Percentiles rank a stretch among this genome's conserved stretches.
Evolutionary conservation across 306 rosid species (phyloP).

Genomic region (Cajanus cajan): DNA sequence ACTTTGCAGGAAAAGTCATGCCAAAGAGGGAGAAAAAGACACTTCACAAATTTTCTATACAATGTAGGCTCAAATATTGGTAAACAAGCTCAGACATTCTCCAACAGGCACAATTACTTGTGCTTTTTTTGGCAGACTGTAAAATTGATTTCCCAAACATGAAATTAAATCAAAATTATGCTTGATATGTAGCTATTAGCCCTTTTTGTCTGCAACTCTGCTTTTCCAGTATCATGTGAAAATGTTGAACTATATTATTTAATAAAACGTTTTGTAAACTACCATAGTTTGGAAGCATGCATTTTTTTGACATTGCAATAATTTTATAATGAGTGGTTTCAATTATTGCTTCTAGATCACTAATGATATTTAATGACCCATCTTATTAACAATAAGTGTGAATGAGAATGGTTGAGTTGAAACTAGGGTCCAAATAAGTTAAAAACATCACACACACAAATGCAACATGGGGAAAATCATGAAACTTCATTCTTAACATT

Average conservation of each 20-base stretch:
- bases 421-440: not conserved
- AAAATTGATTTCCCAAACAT: not conserved
- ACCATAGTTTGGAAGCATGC: slow-evolving; percentile 18
- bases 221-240: slow-evolving; percentile 11
- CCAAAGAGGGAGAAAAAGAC: not conserved
- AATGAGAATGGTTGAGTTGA: not conserved
- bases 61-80: slow-evolving; percentile 1
- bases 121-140: not conserved
- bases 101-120: not conserved
- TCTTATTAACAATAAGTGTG: not conserved
- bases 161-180: not conserved
- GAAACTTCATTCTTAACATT: not conserved
- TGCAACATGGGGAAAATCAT: not conserved
- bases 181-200: not conserved
- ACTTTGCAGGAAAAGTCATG: slow-evolving; percentile 14
- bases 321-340: not conserved
- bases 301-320: slow-evolving; percentile 1
- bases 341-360: not conserved
- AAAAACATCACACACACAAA: slow-evolving; percentile 20
- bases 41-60: not conserved
- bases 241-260: slow-evolving; percentile 5
- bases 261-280: not conserved
- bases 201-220: not conserved
- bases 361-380: not conserved
- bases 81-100: not conserved